Evolutionary conservation across 2,329 filamentous ascomycete genomes (phyloP), one percentile per base, ranked within the genome.

Genomic region (Epichloe uncinata): DNA sequence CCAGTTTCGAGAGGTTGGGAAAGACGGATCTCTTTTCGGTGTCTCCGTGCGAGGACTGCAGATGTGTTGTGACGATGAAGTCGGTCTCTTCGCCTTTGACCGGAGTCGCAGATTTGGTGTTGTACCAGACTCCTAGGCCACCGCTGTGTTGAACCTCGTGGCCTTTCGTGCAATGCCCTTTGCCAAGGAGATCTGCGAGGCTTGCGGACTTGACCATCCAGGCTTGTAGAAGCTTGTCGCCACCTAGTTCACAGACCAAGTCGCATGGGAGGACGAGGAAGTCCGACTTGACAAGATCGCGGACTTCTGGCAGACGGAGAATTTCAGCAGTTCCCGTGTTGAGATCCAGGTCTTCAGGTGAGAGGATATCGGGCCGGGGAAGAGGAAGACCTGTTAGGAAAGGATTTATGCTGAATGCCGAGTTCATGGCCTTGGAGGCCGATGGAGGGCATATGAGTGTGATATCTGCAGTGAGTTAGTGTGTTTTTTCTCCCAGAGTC

Each of bases 241-340:
- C 90, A 3, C 85, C 83, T 15, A 97, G 72, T 61, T 95, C 90
- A 63, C 89, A 96, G 38, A 98, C 82, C 6, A 98, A 73, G 64
- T 98, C 93, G 66, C 93, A 98, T 0, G 93, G 91, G 4, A 98
- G 73, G 3, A 97, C 79, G 26, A 96, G 71, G 61, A 98, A 97
- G 67, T 98, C 88, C 12, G 82, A 81, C 49, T 79, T 88, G 58
- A 98, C 80, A 7, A 81, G 75, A n/a, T 75, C 73, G 61, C 85
- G 82, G 42, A 97, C 81, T 63, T 95, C 86, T 1, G 87, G 84
- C 8, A 95, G 74, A 9, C 90, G 81, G 48, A 98, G 78, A 18
- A 97, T 81, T 60, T 95, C 85, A 7, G 87, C 90, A 6, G 93
- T 97, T 47, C 89, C 89, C 0, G 85, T 95, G 52, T 87, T 93